These are phyloP conservation scores for Dothideomycetes sp. DNA, from an alignment of 2,329 filamentous ascomycete species.

Conservation along the genomic window DNA sequence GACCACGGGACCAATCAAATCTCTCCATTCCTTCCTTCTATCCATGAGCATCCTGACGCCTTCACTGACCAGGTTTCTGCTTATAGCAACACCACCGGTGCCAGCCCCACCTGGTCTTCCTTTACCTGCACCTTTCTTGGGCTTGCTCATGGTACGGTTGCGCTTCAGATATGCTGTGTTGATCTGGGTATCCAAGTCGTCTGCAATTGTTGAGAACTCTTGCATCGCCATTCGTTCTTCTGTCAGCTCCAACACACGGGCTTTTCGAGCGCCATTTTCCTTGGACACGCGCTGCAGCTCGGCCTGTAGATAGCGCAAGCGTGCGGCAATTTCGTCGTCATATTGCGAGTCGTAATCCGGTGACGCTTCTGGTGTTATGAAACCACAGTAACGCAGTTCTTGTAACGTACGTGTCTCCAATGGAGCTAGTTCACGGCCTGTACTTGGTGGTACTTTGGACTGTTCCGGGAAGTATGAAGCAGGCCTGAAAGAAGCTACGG, in stretches of 20 bases:
- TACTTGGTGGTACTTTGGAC: slow-evolving; percentile 37
- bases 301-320: slow-evolving; percentile 74
- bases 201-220: slow-evolving; percentile 92
- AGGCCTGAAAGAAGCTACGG: slow-evolving; percentile 40
- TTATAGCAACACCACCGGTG: slow-evolving; percentile 48
- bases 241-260: slow-evolving; percentile 74
- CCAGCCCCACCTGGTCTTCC: slow-evolving; percentile 46
- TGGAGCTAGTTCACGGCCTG: slow-evolving; percentile 72
- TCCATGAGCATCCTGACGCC: slow-evolving; percentile 89
- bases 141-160: slow-evolving; percentile 89
- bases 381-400: slow-evolving; percentile 83
- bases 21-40: slow-evolving; percentile 77
- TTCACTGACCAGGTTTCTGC: slow-evolving; percentile 78
- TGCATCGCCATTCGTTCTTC: slow-evolving; percentile 92
- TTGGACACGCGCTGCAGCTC: slow-evolving; percentile 76
- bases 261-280: slow-evolving; percentile 82
- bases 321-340: slow-evolving; percentile 88
- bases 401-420: slow-evolving; percentile 87
- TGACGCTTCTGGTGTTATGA: slow-evolving; percentile 49
- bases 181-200: slow-evolving; percentile 91
- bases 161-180: slow-evolving; percentile 93
- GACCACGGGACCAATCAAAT: slow-evolving; percentile 84
- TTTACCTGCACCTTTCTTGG: slow-evolving; percentile 53
- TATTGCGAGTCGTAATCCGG: slow-evolving; percentile 82
- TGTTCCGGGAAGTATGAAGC: slow-evolving; percentile 61